These are phyloP conservation scores for Blastomyces emzantsi DNA, from an alignment of 2,329 filamentous ascomycete genomes.

Conservation along the genomic window DNA sequence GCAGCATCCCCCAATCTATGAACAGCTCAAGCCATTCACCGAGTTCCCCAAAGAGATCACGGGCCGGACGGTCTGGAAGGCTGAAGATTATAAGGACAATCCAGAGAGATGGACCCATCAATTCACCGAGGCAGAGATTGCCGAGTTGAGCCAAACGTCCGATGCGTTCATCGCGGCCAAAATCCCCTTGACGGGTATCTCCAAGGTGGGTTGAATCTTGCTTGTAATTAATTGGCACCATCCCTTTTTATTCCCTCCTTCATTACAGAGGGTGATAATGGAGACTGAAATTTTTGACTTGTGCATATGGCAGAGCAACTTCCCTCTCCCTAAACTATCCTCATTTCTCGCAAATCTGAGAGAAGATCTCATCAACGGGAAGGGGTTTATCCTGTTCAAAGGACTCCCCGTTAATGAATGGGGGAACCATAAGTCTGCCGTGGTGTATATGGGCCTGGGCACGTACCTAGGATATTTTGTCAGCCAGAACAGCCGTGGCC, in stretches of 20 bases:
- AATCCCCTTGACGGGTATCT: slow-evolving; percentile 62
- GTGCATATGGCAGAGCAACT: slow-evolving; percentile 40
- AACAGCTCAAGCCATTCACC: slow-evolving; percentile 56
- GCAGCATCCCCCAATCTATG: slow-evolving; percentile 61
- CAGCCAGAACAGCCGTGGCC: slow-evolving; percentile 73
- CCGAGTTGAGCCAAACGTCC: slow-evolving; percentile 56
- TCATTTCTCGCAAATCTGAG: slow-evolving; percentile 48
- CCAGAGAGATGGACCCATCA: slow-evolving; percentile 64
- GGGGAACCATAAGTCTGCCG: slow-evolving; percentile 69
- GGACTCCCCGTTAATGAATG: slow-evolving; percentile 68
- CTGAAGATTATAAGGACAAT: slow-evolving; percentile 52
- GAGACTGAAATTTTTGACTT: background rate
- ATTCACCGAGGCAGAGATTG: slow-evolving; percentile 57
- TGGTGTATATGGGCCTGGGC: slow-evolving; percentile 84
- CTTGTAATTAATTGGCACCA: background rate
- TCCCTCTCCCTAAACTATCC: slow-evolving; percentile 51
- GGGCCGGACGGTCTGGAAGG: slow-evolving; percentile 64
- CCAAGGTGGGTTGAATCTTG: slow-evolving; percentile 38
- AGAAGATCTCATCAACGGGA: slow-evolving; percentile 65
- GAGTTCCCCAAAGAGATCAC: slow-evolving; percentile 62
- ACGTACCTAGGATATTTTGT: slow-evolving; percentile 83
- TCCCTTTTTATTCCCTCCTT: background rate
- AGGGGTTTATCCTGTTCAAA: slow-evolving; percentile 86
- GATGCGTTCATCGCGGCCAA: slow-evolving; percentile 59
- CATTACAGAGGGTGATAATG: background rate